These are phyloP conservation scores for Ceriops zippeliana DNA, from an alignment of 345 rosid genomes.

Conservation along the genomic window DNA sequence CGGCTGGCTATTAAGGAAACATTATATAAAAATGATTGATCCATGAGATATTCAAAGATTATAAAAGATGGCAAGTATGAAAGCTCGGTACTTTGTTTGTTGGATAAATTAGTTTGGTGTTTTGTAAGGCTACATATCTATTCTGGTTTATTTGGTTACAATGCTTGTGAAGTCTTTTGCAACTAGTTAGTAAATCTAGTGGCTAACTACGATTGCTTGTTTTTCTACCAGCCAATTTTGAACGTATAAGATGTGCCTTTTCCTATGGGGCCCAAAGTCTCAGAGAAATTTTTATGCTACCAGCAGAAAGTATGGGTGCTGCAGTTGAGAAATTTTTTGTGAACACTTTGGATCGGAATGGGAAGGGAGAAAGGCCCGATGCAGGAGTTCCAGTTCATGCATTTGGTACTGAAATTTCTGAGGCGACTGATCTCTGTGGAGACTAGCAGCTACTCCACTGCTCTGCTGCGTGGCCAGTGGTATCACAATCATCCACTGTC, in stretches of 20 bases:
- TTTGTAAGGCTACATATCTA: too few relatives aligned
- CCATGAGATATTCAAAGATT: too few relatives aligned
- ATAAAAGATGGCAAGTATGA: not conserved
- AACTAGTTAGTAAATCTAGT: not conserved
- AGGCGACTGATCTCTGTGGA: conserved; percentile 55
- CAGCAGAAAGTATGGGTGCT: conserved; percentile 57
- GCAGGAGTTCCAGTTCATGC: conserved; percentile 57
- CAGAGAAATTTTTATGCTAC: conserved; percentile 50
- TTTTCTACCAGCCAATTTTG: conserved; percentile 53
- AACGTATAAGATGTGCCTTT: conserved; percentile 64
- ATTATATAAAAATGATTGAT: too few relatives aligned
- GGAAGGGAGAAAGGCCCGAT: conserved; percentile 82
- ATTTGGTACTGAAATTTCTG: conserved; percentile 73
- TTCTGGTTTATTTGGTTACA: too few relatives aligned
- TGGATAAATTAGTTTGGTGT: too few relatives aligned
- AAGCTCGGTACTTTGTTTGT: not conserved
- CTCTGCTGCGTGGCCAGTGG: conserved; percentile 52
- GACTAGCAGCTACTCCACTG: conserved; percentile 42
- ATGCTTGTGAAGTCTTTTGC: too few relatives aligned
- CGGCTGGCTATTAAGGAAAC: too few relatives aligned
- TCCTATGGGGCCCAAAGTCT: conserved; percentile 54
- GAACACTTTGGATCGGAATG: conserved; percentile 73
- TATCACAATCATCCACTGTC: conserved; percentile 36
- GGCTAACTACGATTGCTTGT: not conserved
- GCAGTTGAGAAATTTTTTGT: conserved; percentile 57